phyloP scores from a whole-genome alignment of 495 filamentous ascomycete genomes.

The Elasticomyces elasticus region DNA sequence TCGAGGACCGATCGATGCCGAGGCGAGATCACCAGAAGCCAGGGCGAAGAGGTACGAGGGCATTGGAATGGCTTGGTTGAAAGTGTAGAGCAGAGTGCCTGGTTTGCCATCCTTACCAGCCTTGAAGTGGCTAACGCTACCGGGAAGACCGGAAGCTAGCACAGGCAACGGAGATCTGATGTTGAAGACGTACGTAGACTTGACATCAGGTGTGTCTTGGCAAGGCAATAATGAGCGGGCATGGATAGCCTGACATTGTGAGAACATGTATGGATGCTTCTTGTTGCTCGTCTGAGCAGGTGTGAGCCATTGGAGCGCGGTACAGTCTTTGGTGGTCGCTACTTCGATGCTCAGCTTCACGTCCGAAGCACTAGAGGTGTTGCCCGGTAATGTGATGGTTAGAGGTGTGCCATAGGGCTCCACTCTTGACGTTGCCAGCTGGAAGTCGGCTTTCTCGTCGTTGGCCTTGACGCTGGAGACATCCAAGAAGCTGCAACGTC shows the following conservation, averaged over 20 bases:
- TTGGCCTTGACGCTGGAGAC: constrained; percentile 58
- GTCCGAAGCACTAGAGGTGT: neutral
- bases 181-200: constrained; percentile 78
- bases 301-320: constrained; percentile 86
- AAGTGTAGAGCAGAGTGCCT: constrained; percentile 60
- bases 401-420: constrained; percentile 76
- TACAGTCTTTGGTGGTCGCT: constrained; percentile 71
- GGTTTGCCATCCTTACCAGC: constrained; percentile 37
- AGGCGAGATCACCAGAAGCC: constrained; percentile 76
- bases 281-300: constrained; percentile 85
- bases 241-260: constrained; percentile 94
- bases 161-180: constrained; percentile 81
- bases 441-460: constrained; percentile 53
- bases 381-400: constrained; percentile 51
- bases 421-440: constrained; percentile 47
- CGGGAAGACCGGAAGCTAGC: constrained; percentile 73
- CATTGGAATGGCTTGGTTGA: constrained; percentile 82
- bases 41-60: constrained; percentile 89
- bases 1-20: constrained; percentile 73
- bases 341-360: constrained; percentile 12
- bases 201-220: constrained; percentile 93
- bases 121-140: constrained; percentile 40
- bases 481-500: constrained; percentile 47
- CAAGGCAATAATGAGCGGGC: constrained; percentile 87
- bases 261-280: constrained; percentile 94